Evolutionary conservation across 352 stramenopile species (phyloP), one percentile per base, ranked within the genome.

Genomic region (Phytophthora podocarpi): DNA sequence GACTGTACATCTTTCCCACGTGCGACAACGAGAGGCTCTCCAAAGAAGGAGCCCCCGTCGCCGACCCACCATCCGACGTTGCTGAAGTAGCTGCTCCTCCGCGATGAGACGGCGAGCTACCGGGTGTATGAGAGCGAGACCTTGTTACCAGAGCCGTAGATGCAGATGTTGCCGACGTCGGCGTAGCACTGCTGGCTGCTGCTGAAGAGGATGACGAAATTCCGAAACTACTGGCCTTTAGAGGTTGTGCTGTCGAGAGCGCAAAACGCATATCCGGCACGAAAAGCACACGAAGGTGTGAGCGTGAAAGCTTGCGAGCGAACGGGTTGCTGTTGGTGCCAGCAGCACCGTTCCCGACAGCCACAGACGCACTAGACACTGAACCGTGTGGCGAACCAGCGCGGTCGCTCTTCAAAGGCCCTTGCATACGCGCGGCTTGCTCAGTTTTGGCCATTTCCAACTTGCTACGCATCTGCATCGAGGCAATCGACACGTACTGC

Each of bases 401-500:
- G 13, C 76, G 66, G 6, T 81, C 77, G 27, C 54, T 69, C 49
- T 74, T 79, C 9, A 55, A 55, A 37, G 73, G 65, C 1, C 72
- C 69, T 63, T 90, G 79, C 73, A 94, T 87, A 24, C 82, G 70
- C 4, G 78, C 82, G 20, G 70, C 73, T 66, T 96, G 87, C 57
- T 96, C 87, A 0, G 80, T 91, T 26, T 92, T 82, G 8, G 82
- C 80, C 31, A 95, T 71, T 62, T 96, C 79, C 62, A 96, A 81
- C 51, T 95, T 96, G 48, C 79, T 94, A n/a, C 80, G 77, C 87
- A 96, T 95, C 54, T 96, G 87, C 75, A 90, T 93, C 32, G 87
- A 96, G 4, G 87, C 87, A 51, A 94, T 91, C 8, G 75, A 80
- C 10, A 96, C 85, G 47, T 96, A 96, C 59, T 96, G 77, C 46